phyloP scores from a whole-genome alignment of 1,284 basidiomycete genomes.

The Trametes hirsuta region DNA sequence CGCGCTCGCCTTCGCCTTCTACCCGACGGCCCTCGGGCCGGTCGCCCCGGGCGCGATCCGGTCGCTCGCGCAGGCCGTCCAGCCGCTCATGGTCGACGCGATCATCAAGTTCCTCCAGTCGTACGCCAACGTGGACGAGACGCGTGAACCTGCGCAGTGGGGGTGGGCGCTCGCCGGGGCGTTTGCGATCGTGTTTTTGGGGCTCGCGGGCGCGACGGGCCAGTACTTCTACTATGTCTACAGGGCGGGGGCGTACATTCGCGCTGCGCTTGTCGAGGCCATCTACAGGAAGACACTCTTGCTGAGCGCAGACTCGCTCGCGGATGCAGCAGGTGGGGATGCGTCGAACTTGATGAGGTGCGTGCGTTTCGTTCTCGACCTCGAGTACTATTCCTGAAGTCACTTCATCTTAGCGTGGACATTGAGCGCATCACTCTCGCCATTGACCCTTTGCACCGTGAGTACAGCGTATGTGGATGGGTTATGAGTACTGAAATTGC shows the following conservation, averaged over 20 bases:
- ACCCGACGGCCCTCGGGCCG: background rate
- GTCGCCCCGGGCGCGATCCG: background rate
- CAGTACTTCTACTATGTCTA: conserved; percentile 10
- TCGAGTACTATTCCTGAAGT: background rate
- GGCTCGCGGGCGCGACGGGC: conserved; percentile 1
- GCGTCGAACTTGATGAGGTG: conserved; percentile 6
- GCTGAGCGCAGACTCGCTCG: background rate
- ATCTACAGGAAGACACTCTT: conserved; percentile 4
- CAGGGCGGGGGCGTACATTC: background rate
- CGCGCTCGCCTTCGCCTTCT: background rate
- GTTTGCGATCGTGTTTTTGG: conserved; percentile 5
- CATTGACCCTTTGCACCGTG: conserved; percentile 1
- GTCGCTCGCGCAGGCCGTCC: conserved; percentile 3
- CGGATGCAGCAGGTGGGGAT: conserved; percentile 4
- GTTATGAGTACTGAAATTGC: background rate
- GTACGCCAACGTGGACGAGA: background rate
- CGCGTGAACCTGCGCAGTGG: conserved; percentile 1
- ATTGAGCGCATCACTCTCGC: conserved; percentile 8
- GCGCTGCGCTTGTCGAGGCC: conserved; percentile 2
- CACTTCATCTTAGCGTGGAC: background rate
- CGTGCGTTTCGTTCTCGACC: background rate
- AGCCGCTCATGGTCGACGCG: conserved; percentile 3
- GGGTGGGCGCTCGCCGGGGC: conserved; percentile 3
- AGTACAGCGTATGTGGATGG: background rate
- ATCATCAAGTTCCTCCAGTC: conserved; percentile 7